Evolutionary conservation across 1,139 yeast species (phyloP).

Genomic region (Hansenula sp.): DNA sequence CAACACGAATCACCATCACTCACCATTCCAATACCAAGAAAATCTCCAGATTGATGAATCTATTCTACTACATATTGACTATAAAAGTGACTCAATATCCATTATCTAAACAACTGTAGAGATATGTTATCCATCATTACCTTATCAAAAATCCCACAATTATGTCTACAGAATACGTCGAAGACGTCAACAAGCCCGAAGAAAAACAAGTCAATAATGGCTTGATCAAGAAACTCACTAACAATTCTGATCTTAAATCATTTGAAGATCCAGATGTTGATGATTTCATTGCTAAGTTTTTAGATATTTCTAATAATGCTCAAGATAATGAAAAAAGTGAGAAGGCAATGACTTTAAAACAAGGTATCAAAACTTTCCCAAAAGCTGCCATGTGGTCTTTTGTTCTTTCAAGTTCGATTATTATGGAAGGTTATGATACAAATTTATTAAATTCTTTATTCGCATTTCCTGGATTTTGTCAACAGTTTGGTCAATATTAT

Average conservation of each 20-base stretch:
- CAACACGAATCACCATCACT: no score
- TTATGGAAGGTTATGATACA: constrained; percentile 42
- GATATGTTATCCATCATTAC: no score
- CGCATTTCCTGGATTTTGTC: constrained; percentile 23
- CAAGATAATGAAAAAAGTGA: constrained; percentile 13
- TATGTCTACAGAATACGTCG: constrained; percentile 9
- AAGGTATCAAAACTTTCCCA: constrained; percentile 24
- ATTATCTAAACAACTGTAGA: no score
- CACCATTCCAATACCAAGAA: no score
- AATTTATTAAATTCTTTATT: constrained; percentile 29
- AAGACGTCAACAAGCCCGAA: constrained; percentile 8
- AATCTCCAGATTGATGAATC: no score
- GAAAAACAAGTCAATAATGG: constrained; percentile 1
- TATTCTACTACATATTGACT: no score
- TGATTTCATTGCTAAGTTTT: constrained; percentile 33
- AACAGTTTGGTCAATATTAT: constrained; percentile 22
- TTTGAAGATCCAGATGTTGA: background rate
- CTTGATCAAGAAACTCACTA: constrained; percentile 6
- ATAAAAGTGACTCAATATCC: no score
- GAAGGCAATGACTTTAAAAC: constrained; percentile 14
- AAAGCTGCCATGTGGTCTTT: constrained; percentile 38
- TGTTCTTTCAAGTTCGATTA: constrained; percentile 33
- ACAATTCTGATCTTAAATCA: background rate
- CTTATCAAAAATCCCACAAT: background rate
- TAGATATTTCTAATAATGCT: constrained; percentile 36